A percentile compares a stretch with the other conserved stretches of the same genome.
phyloP scores from a whole-genome alignment of 352 stramenopile genomes.

The Phytopythium montanum region DNA sequence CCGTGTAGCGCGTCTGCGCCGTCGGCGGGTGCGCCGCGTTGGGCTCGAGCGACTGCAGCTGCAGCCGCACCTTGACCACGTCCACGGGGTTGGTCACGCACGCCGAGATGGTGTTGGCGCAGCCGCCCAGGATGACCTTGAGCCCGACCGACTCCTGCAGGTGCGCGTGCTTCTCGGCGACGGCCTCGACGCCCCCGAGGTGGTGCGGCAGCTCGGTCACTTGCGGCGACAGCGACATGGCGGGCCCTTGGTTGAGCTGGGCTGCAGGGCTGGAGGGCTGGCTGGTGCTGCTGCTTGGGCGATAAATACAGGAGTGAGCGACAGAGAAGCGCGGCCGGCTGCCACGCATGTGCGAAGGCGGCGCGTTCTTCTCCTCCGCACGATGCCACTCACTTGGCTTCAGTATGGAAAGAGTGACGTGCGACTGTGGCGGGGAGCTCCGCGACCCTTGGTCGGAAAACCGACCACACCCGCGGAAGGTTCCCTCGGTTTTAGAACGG shows the following conservation, averaged over 20 bases:
- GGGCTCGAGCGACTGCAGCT: conserved; percentile 47
- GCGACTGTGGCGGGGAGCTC: background rate
- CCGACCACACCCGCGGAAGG: background rate
- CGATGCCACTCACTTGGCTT: background rate
- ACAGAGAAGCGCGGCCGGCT: conserved; percentile 10
- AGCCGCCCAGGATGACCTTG: conserved; percentile 60
- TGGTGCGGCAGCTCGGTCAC: conserved; percentile 19
- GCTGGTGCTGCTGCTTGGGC: conserved; percentile 3
- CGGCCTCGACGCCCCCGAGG: conserved; percentile 16
- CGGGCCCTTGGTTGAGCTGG: background rate
- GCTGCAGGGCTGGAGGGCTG: background rate
- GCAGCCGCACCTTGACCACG: conserved; percentile 62
- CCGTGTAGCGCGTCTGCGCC: conserved; percentile 40
- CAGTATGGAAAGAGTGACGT: background rate
- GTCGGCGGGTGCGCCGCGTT: conserved; percentile 29
- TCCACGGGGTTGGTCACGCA: conserved; percentile 61
- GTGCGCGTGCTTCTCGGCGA: conserved; percentile 32
- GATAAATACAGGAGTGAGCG: conserved; percentile 4
- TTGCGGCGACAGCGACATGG: conserved; percentile 4
- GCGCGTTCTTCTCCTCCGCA: background rate
- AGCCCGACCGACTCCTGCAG: conserved; percentile 49
- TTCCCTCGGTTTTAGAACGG: background rate
- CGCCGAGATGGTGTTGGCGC: conserved; percentile 55
- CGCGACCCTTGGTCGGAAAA: background rate
- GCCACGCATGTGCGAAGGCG: background rate